Percentiles rank a stretch among this genome's conserved stretches.
Conservation (phyloP, 2,329 filamentous ascomycete genomes). For the Paecilomyces niveus region DNA sequence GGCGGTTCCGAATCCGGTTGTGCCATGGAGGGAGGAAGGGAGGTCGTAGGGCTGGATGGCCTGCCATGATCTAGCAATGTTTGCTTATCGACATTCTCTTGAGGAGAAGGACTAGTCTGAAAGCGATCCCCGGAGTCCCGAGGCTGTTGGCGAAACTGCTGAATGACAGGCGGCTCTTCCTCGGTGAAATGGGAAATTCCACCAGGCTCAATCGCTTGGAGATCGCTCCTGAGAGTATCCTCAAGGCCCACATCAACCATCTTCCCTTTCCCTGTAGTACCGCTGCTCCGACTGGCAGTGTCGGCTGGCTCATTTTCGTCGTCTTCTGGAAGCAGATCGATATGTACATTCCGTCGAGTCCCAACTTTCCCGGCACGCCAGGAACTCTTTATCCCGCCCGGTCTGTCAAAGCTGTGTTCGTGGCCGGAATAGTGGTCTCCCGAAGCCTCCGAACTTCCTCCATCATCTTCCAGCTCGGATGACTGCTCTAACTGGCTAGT, state of each 20-base stretch:
- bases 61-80: constrained; percentile 38
- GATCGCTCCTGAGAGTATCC: constrained; percentile 46
- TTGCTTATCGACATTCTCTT: constrained; percentile 47
- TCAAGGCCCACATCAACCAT: constrained; percentile 87
- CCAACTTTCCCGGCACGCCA: constrained; percentile 45
- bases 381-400: constrained; percentile 50
- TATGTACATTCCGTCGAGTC: constrained; percentile 29
- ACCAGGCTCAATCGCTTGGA: constrained; percentile 37
- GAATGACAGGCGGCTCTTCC: constrained; percentile 47
- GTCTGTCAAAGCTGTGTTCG: constrained; percentile 32
- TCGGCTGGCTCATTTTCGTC: constrained; percentile 27
- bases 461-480: constrained; percentile 70
- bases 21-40: constrained; percentile 51
- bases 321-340: constrained; percentile 26
- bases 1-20: constrained; percentile 62
- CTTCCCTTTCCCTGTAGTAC: constrained; percentile 51
- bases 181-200: constrained; percentile 33
- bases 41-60: constrained; percentile 43
- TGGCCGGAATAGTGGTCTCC: constrained; percentile 41
- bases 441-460: constrained; percentile 51
- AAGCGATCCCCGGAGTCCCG: constrained; percentile 31
- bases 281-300: constrained; percentile 30
- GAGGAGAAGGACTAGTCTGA: constrained; percentile 34
- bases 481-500: constrained; percentile 78
- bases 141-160: constrained; percentile 46